Base-by-base conservation (phyloP, 2,329 filamentous ascomycete species). In the Alternaria tenuissima region DNA sequence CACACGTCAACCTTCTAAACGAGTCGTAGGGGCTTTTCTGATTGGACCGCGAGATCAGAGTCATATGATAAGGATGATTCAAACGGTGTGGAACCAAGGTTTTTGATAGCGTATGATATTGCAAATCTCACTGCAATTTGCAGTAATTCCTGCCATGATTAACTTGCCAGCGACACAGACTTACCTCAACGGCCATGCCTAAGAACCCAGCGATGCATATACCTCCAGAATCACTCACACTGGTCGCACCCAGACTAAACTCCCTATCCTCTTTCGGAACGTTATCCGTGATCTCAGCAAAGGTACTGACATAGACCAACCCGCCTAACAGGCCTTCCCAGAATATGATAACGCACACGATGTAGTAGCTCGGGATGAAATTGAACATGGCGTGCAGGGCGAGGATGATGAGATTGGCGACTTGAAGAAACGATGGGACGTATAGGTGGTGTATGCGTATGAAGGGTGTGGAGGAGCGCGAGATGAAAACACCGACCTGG, bases 241-340 rank as follows among this genome's bases (percentile, higher is more conserved):
- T 96, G 3, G 93, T 95, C 0, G 94, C 94, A 0, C 92, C 89
- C 1, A 99, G 81, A 61, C 92, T 96, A 74, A 98, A 98, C 79
- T 99, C 95, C 6, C 94, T 86, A 54, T 97, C 93, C 32, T 88
- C 86, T 5, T 85, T 82, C 0, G 89, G 88, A 1, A 97, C 89
- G 7, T 89, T 88, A 71, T 97, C 93, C 76, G 93, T 90, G 63
- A 99, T 97, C 75, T 96, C 92, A 0, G 94, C 93, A 78, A 98
- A 99, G 0, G 94, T 97, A 72, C 72, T 75, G 61, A 98, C 94
- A 71, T 99, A 99, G 0, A 98, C 95, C 4, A 93, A 84, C 0
- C 95, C 95, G 0, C 95, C 95, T 0, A 99, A 82, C 12, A 98
- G 78, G 0, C 95, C 95, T 77, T 98, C 95, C 94, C 94, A 98